Conservation (phyloP, 371 early-diverging fungal genomes). For the Actinomucor elegans region DNA sequence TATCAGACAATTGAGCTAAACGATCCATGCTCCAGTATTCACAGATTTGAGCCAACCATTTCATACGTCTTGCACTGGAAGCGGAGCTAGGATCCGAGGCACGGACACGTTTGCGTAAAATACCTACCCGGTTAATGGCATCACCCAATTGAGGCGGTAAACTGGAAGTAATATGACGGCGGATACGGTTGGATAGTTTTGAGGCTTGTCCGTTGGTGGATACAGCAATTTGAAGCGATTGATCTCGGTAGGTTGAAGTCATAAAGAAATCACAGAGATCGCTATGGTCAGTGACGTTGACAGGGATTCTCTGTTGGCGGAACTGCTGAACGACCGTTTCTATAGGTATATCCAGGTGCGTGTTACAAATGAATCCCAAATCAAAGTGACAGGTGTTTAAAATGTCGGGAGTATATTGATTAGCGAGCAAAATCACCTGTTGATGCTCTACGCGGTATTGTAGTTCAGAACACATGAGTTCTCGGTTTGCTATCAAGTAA, state of each 20-base stretch:
- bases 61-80: constrained; percentile 64
- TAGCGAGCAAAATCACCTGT: constrained; percentile 35
- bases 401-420: constrained; percentile 1
- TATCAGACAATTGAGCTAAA: constrained; percentile 54
- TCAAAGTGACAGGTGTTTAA: constrained; percentile 17
- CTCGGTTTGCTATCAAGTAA: constrained; percentile 39
- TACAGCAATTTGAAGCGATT: constrained; percentile 74
- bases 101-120: constrained; percentile 57
- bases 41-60: constrained; percentile 73
- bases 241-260: constrained; percentile 73
- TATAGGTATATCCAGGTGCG: neutral
- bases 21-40: constrained; percentile 74
- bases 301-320: constrained; percentile 56
- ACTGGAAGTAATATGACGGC: constrained; percentile 55
- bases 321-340: constrained; percentile 50
- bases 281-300: constrained; percentile 79
- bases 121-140: constrained; percentile 66
- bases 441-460: constrained; percentile 45
- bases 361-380: constrained; percentile 37
- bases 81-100: constrained; percentile 53
- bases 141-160: constrained; percentile 61
- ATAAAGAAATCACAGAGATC: constrained; percentile 82
- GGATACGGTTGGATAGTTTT: constrained; percentile 67
- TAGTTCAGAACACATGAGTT: constrained; percentile 53
- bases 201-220: constrained; percentile 83